Base-by-base conservation (phyloP, 2,329 filamentous ascomycete species). In the Fusarium brachygibbosum region DNA sequence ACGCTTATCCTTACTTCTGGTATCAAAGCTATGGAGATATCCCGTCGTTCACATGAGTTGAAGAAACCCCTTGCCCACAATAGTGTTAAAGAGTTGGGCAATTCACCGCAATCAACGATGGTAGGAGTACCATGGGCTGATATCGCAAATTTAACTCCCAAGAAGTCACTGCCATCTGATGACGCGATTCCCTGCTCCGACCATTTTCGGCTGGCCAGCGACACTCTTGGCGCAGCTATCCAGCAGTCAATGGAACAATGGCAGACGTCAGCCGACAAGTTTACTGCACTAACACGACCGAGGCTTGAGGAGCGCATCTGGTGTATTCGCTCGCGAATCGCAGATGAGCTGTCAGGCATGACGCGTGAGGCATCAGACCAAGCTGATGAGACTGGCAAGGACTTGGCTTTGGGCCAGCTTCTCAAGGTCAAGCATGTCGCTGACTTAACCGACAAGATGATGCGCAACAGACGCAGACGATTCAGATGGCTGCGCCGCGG, bases 11-110 rank as follows among this genome's bases (percentile, higher is more conserved):
- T 97, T 23, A 92, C 90, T 67, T 93, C 93, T 0, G 94, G 94
- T n/a, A 90, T 98, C 75, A 97, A 97, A 80, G 94, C 95, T 1
- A 90, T 90, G 74, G 93, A 96, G 75, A 92, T 98, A 56, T 85
- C 85, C 29, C 86, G 89, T 6, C 87, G 91, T 46, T 89, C 91
- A 6, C 80, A 90, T 44, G 83, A 84, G 35, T 76, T 78, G 12
- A 79, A 79, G 49, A 76, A 79, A 19, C 77, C 83, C 0, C 79
- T 80, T 29, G 54, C 59, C 54, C 61, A 70, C 3, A 69, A 71
- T 8, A 64, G 59, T 44, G 54, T 71, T 11, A 49, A 64, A 23
- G 46, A 45, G 17, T 53, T 63, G 5, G 68, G 76, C 1, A 77
- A 77, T 16, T 64, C 63, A 5, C 31, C 66, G 17, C 58, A 68